Evolutionary conservation across 106 monocot genomes (phyloP).

Genomic region (Apostasia shenzhenica): DNA sequence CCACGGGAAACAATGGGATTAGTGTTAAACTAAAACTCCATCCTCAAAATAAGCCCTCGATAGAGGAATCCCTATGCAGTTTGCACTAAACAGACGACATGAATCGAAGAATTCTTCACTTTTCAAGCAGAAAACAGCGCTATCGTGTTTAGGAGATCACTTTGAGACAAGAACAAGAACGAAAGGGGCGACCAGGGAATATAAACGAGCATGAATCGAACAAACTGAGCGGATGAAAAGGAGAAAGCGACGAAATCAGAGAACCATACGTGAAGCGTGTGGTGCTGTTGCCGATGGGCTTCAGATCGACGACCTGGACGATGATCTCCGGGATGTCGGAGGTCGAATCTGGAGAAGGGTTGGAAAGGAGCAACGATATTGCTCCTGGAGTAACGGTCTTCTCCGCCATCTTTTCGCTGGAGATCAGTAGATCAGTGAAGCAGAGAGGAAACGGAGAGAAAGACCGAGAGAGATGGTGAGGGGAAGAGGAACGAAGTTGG

Average conservation of each 20-base stretch:
- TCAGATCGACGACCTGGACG: slow-evolving; percentile 92
- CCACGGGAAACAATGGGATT: no score
- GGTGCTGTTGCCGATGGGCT: slow-evolving; percentile 78
- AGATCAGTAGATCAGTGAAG: background rate
- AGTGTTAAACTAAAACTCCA: no score
- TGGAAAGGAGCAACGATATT: slow-evolving; percentile 31
- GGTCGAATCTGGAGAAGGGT: slow-evolving; percentile 52
- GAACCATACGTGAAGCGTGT: slow-evolving; percentile 67
- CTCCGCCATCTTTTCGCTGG: slow-evolving; percentile 11
- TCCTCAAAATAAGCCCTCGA: background rate
- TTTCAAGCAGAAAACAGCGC: no score
- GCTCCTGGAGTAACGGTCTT: slow-evolving; percentile 51
- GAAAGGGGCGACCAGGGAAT: background rate
- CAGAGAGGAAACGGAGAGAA: background rate
- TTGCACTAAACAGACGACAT: background rate
- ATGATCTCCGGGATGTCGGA: slow-evolving; percentile 57
- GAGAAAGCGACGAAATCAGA: background rate
- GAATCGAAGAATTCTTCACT: no score
- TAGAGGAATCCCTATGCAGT: background rate
- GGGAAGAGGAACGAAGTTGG: background rate
- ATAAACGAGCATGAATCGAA: background rate
- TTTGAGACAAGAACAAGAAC: no score
- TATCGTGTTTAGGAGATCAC: no score
- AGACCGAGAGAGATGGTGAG: background rate
- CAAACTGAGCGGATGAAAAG: background rate